Evolutionary conservation across 257 asterid species (phyloP), one percentile per base, ranked within the genome.

Genomic region (Prunella vulgaris): DNA sequence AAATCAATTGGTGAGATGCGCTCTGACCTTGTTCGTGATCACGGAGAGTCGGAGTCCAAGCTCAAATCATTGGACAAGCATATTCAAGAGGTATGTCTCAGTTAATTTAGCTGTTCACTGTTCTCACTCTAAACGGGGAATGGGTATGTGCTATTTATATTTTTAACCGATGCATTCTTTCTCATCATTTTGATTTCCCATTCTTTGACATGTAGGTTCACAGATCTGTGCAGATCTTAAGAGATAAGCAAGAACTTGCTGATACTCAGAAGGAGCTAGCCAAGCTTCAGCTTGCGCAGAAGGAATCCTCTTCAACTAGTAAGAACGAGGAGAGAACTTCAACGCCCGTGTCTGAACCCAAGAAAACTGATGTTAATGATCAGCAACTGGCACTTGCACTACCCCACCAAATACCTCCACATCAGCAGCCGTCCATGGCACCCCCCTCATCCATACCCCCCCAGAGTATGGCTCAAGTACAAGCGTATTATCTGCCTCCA

Each of bases 201-300:
- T 35, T 18, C 17, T 52, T 30, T 22, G 7, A 25, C 75, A 63
- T 78, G 78, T 84, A 93, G 99, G 97, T 93, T 56, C 96, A 86
- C 82, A 84, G 97, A 83, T 90, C 97, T 24, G 91, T 93, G 72
- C 97, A 90, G 82, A 86, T 89, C 80, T 81, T 93, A 60, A 81
- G 96, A 71, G 99, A 93, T 68, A 93, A 93, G 80, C 97, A 93
- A 72, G 99, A 93, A 81, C 96, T 93, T 69, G 91, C 94, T 5
- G 97, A 90, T 30, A 61, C 97, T 66, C 97, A 90, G 73, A 88
- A 87, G 79, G 99, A 90, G 77, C 89, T 88, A 57, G 95, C 97
- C 73, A 90, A 84, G 82, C 96, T 93, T 79, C 93, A 93, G 78
- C 88, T 88, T 61, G 88, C 79, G 10, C 90, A 86, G 54, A 90